A percentile compares a stretch with the other conserved stretches of the same genome.
phyloP scores from a whole-genome alignment of 1,139 yeast genomes.

The Sugiyamaella pinicola region DNA sequence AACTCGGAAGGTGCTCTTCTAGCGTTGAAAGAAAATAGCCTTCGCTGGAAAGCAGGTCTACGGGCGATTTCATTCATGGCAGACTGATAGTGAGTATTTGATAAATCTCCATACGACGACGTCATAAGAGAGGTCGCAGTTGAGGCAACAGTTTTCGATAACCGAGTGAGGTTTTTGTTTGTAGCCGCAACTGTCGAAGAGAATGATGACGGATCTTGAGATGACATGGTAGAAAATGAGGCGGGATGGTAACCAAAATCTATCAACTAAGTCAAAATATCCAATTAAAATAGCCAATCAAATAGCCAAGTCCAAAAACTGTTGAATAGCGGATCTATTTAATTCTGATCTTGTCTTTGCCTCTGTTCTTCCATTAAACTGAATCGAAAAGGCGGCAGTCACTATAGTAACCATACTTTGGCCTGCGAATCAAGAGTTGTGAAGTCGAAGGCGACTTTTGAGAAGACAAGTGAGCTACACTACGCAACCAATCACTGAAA shows the following conservation, averaged over 20 bases:
- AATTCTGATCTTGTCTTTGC: too few species aligned
- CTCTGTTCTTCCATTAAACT: too few species aligned
- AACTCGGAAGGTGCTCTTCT: constrained; percentile 49
- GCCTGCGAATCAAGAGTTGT: not conserved
- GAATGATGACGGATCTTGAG: constrained; percentile 28
- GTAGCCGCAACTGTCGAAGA: constrained; percentile 45
- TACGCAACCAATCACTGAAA: too few species aligned
- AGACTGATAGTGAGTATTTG: constrained; percentile 49
- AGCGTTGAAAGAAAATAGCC: constrained; percentile 42
- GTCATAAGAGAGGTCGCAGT: constrained; percentile 44
- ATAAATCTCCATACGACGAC: constrained; percentile 45
- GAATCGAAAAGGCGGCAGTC: too few species aligned
- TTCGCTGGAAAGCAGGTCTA: constrained; percentile 42
- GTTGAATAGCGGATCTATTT: too few species aligned
- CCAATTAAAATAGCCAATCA: too few species aligned
- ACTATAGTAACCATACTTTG: not conserved
- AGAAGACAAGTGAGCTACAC: too few species aligned
- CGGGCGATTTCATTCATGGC: constrained; percentile 52
- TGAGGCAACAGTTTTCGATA: constrained; percentile 45
- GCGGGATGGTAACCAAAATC: too few species aligned
- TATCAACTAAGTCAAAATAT: too few species aligned
- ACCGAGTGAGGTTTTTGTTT: constrained; percentile 42
- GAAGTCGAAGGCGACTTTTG: too few species aligned
- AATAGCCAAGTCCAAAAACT: constrained; percentile 1
- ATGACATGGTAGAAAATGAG: constrained; percentile 12